Percentiles rank a stretch among this genome's conserved stretches.
Evolutionary conservation across 78 protist genomes (phyloP).

Genomic region (Isochrysis galbana): DNA sequence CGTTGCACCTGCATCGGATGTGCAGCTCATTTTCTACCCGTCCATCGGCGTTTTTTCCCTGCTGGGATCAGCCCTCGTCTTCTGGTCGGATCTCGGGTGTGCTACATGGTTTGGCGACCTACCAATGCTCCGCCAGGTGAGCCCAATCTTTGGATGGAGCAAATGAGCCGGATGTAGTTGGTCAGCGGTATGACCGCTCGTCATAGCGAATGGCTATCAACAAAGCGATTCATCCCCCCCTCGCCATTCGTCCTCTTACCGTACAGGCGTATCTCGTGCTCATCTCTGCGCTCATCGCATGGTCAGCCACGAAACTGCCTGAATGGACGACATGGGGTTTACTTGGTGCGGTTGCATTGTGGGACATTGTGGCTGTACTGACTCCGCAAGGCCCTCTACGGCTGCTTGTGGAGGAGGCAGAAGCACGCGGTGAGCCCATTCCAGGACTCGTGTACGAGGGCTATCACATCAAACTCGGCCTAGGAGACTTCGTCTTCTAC

Average conservation of each 20-base stretch:
- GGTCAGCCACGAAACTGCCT: constrained; percentile 78
- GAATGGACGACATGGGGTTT: constrained; percentile 93
- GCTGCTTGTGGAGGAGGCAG: constrained; percentile 85
- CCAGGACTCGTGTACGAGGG: constrained; percentile 88
- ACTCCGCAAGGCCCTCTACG: constrained; percentile 92
- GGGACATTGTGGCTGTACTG: constrained; percentile 48
- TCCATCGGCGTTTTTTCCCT: too few relatives aligned
- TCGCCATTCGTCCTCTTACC: constrained; percentile 53
- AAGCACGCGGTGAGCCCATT: constrained; percentile 86
- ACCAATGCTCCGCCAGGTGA: neutral
- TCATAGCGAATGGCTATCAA: too few relatives aligned
- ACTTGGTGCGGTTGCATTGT: constrained; percentile 78
- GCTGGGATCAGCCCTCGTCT: constrained; percentile 69
- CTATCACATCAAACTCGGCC: constrained; percentile 87
- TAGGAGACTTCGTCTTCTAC: constrained; percentile 97
- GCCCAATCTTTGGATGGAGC: too few relatives aligned
- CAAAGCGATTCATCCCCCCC: too few relatives aligned
- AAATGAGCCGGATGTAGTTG: too few relatives aligned
- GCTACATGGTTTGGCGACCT: constrained; percentile 56
- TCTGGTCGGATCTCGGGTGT: constrained; percentile 77
- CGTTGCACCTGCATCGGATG: too few relatives aligned
- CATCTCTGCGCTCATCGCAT: constrained; percentile 63
- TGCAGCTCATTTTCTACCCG: too few relatives aligned
- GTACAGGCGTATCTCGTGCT: constrained; percentile 75
- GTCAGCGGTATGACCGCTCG: too few relatives aligned